A percentile compares a stretch with the other conserved stretches of the same genome.
These are phyloP conservation scores for Hyparrhenia diplandra DNA, from an alignment of 176 grass and related monocot species.

Conservation along the genomic window DNA sequence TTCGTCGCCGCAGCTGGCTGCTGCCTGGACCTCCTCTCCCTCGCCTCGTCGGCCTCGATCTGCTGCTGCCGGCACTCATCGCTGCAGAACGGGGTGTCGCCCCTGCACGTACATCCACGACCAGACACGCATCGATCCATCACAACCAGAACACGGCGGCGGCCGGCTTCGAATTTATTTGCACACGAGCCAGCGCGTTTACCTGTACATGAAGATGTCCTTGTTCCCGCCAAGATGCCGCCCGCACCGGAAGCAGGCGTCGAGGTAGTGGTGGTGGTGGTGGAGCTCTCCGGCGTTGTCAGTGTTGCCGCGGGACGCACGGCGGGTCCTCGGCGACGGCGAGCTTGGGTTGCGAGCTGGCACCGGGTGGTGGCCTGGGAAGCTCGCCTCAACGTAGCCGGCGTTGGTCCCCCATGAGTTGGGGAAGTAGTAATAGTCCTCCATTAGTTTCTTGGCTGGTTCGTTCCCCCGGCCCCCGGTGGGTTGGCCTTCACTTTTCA, in stretches of 20 bases:
- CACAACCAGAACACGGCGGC: too few relatives aligned
- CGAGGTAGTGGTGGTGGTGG: conserved; percentile 46
- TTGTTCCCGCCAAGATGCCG: conserved; percentile 40
- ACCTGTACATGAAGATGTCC: conserved; percentile 98
- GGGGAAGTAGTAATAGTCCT: conserved; percentile 20
- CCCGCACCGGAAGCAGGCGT: conserved; percentile 74
- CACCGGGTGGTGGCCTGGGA: not conserved
- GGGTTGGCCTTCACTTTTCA: not conserved
- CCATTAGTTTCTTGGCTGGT: conserved; percentile 4
- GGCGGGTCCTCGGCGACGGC: not conserved
- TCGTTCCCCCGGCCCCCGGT: not conserved
- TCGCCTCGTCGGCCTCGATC: conserved; percentile 57
- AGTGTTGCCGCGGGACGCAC: not conserved
- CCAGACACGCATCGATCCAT: not conserved
- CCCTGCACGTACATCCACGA: conserved; percentile 37
- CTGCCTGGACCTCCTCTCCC: conserved; percentile 38
- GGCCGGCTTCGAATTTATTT: too few relatives aligned
- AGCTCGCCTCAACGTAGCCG: not conserved
- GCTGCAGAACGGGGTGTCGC: conserved; percentile 73
- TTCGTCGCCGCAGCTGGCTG: not conserved
- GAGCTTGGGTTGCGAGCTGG: not conserved
- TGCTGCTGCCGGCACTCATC: conserved; percentile 65
- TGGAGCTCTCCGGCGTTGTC: conserved; percentile 14
- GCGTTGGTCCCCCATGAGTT: not conserved
- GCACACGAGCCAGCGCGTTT: too few relatives aligned